Conservation (phyloP, 805 yeast species). For the Priceomyces medius region DNA sequence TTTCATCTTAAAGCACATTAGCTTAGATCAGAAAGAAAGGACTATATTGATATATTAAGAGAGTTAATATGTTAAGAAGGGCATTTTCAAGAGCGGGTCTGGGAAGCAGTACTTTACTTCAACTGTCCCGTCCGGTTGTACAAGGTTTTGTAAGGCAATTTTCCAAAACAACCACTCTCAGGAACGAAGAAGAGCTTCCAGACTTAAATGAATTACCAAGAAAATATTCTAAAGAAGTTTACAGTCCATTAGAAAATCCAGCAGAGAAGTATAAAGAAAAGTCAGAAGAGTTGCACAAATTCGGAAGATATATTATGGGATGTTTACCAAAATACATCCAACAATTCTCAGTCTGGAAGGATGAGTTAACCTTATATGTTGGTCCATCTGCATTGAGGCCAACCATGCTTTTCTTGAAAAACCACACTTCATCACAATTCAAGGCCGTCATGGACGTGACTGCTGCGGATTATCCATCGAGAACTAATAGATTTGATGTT, state of each 20-base stretch:
- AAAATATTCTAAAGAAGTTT: constrained; percentile 28
- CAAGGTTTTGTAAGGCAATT: constrained; percentile 1
- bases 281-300: constrained; percentile 71
- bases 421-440: constrained; percentile 80
- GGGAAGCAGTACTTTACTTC: not conserved
- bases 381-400: constrained; percentile 77
- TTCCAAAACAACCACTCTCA: constrained; percentile 3
- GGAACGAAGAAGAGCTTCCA: constrained; percentile 24
- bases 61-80: constrained; percentile 2
- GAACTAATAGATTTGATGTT: constrained; percentile 82
- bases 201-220: constrained; percentile 40
- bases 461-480: constrained; percentile 82
- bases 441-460: constrained; percentile 78
- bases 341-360: constrained; percentile 87
- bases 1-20: constrained; percentile 5
- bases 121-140: not conserved
- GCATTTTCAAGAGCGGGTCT: constrained; percentile 1
- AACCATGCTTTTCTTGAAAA: constrained; percentile 64
- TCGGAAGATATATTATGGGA: constrained; percentile 75
- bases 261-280: constrained; percentile 70
- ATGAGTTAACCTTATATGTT: constrained; percentile 72
- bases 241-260: constrained; percentile 65
- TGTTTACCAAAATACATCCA: constrained; percentile 80
- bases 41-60: not conserved
- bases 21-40: not conserved